Evolutionary conservation across 805 yeast genomes (phyloP), one percentile per base, ranked within the genome.

Genomic region (Cyberlindnera maritima): DNA sequence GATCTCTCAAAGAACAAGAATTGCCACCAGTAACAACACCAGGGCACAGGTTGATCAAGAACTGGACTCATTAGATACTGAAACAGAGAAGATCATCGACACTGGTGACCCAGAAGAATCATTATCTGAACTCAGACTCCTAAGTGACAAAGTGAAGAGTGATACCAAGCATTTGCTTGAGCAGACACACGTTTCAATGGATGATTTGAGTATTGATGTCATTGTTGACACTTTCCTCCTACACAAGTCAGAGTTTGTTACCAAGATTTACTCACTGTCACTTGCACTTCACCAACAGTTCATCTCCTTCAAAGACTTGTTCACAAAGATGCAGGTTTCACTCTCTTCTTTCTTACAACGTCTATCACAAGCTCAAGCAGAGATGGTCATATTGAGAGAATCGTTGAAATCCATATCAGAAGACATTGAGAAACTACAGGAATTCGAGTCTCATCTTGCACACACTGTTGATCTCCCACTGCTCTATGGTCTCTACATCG

Each of bases 401-500:
- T 49, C 56, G 0, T 36, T 65, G 28, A 63, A 58, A 36, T 13
- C 44, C 0, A 36, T 47, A 0, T 44, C 57, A 2, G 19, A 43
- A 3, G 45, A 54, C 2, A 53, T 61, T 20, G 65, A 59, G 43
- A 32, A 44, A 1, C 48, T 71, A n/a, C 70, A 60, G 26, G 32
- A 12, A 11, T 37, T 54, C 2, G 59, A 52, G 44, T 48, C 56
- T 2, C 31, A 44, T 13, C 43, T 57, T 20, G 56, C 75, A 3
- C 63, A 63, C 29, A 79, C 84, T 1, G 71, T 79, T 13, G 94
- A 87, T 60, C 59, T 87, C 23, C 96, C 96, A 0, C 60, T 85
- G 12, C 64, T 85, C 1, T 84, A 85, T 60, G 94, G 94, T 1
- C 68, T 84, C n/a, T 75, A 80, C 62, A 51, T 84, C 3, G 72